Evolutionary conservation across 1,284 basidiomycete species (phyloP).

Genomic region (Pseudozyma sp.): DNA sequence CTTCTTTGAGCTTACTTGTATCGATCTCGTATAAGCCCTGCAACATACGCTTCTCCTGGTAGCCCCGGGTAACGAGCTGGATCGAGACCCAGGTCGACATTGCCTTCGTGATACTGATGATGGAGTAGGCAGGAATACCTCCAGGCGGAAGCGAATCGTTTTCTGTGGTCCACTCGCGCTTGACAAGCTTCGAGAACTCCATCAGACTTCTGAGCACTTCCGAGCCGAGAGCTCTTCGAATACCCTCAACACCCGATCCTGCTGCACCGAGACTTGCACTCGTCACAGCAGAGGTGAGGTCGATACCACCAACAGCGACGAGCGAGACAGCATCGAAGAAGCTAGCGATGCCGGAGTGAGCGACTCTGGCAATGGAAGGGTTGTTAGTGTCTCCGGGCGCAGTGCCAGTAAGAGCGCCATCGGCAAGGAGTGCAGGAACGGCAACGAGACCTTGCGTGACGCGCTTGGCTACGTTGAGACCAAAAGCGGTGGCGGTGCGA

Average conservation of each 20-base stretch:
- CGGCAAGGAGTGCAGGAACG: slow-evolving; percentile 50
- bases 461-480: slow-evolving; percentile 57
- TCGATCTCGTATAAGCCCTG: slow-evolving; percentile 47
- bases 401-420: slow-evolving; percentile 51
- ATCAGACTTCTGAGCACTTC: slow-evolving; percentile 54
- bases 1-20: slow-evolving; percentile 30
- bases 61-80: slow-evolving; percentile 57
- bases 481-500: slow-evolving; percentile 48
- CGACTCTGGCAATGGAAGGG: slow-evolving; percentile 34
- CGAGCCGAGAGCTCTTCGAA: slow-evolving; percentile 48
- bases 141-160: slow-evolving; percentile 60
- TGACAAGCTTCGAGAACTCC: slow-evolving; percentile 56
- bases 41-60: slow-evolving; percentile 53
- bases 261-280: slow-evolving; percentile 58
- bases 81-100: slow-evolving; percentile 60
- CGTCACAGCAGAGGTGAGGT: slow-evolving; percentile 58
- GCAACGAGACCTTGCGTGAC: slow-evolving; percentile 57
- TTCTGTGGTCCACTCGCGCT: slow-evolving; percentile 58
- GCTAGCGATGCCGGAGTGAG: slow-evolving; percentile 55
- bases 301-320: slow-evolving; percentile 60
- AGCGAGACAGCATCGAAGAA: slow-evolving; percentile 59
- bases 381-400: slow-evolving; percentile 31
- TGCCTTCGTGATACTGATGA: slow-evolving; percentile 56
- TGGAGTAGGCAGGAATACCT: slow-evolving; percentile 59
- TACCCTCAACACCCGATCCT: slow-evolving; percentile 51